Evolutionary conservation across 371 early-diverging fungal species (phyloP).

Genomic region (Furculomyces boomerangus): DNA sequence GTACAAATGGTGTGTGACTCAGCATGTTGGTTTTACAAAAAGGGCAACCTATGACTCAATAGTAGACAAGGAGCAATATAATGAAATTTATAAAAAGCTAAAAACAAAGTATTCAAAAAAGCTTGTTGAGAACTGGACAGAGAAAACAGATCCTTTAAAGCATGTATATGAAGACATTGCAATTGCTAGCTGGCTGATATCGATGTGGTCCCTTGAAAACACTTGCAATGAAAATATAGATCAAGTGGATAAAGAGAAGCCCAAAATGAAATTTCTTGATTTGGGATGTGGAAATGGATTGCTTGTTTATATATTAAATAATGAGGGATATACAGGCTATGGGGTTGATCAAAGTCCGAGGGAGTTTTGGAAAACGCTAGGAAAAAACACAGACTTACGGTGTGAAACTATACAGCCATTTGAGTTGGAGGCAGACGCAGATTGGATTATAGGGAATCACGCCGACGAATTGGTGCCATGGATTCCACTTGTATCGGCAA

Average conservation of each 20-base stretch:
- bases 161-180: conserved; percentile 75
- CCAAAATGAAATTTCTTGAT: conserved; percentile 69
- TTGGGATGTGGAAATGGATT: conserved; percentile 87
- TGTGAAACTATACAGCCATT: conserved; percentile 44
- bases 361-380: conserved; percentile 51
- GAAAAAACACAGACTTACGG: conserved; percentile 6
- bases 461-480: conserved; percentile 81
- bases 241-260: conserved; percentile 1
- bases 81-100: conserved; percentile 34
- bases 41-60: conserved; percentile 47
- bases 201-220: conserved; percentile 42
- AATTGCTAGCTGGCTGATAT: conserved; percentile 61
- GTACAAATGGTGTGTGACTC: conserved; percentile 60
- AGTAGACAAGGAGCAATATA: conserved; percentile 45
- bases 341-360: conserved; percentile 63
- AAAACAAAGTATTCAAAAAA: conserved; percentile 43
- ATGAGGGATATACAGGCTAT: conserved; percentile 58
- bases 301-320: conserved; percentile 52
- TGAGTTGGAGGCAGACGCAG: conserved; percentile 27
- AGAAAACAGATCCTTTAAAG: conserved; percentile 65
- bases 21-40: conserved; percentile 52
- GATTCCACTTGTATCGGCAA: conserved; percentile 57
- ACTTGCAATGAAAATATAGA: background rate
- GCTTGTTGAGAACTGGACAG: conserved; percentile 43
- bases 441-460: conserved; percentile 84